Evolutionary conservation across 1,139 yeast genomes (phyloP), one percentile per base, ranked within the genome.

Genomic region (Tardiomyces digboiensis): DNA sequence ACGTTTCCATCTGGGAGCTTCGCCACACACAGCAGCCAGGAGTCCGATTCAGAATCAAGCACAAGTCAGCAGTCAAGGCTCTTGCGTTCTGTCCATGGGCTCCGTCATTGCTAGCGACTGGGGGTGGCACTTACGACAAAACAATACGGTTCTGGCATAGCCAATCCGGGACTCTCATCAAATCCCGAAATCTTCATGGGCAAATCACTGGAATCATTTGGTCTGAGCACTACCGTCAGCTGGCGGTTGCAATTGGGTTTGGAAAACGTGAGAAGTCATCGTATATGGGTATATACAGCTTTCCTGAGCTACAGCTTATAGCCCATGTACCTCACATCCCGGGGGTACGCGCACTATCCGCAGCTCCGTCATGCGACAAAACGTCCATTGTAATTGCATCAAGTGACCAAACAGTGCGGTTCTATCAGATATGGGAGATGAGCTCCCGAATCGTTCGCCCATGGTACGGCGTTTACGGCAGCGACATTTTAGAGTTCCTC

Each of bases 51-150:
- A 18, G 23, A 13, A 14, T 39, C 7, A 10, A 18, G 2, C 48
- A 45, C 14, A 33, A 37, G 4, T 43, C 46, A 1, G 48, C 50
- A 2, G 40, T 47, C 8, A 40, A 89, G 58, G 88, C 89, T 1
- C 62, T 82, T 46, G 75, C 82, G 23, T 82, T 80, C 70, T 81
- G 88, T 56, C 88, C 88, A 0, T 78, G 77, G 72, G 75, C 76
- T 50, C 73, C 75, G 23, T 68, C 74, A 43, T 60, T 82, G 29
- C 63, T 82, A 26, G 88, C 85, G 14, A 80, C 87, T 1, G 89
- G 97, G 3, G 97, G 97, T 23, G 97, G 97, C 26, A 84, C 96
- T 0, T 88, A 93, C 4, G 97, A 89, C 61, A 76, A 89, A 46
- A 77, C 82, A 23, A 68, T 80, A 18, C 67, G 87, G 44, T 85